A percentile compares a stretch with the other conserved stretches of the same genome.
phyloP scores from a whole-genome alignment of 1,284 basidiomycete genomes.

The Clitocybe nebularis region DNA sequence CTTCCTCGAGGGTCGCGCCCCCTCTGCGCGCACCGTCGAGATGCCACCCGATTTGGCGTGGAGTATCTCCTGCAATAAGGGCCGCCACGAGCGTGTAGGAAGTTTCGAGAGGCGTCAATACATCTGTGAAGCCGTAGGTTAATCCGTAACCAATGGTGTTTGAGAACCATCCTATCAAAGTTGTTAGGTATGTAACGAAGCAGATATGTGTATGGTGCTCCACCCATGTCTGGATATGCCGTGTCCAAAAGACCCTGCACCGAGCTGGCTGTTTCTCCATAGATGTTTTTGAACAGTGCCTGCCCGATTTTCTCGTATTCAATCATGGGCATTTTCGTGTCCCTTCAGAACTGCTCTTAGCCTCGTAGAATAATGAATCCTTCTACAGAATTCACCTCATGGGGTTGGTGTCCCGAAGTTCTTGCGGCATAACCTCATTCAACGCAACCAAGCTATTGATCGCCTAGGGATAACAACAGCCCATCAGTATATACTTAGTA shows the following conservation, averaged over 20 bases:
- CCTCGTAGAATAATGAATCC: background rate
- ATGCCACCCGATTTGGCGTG: conserved; percentile 54
- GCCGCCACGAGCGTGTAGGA: conserved; percentile 47
- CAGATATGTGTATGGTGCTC: conserved; percentile 10
- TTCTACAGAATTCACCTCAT: conserved; percentile 28
- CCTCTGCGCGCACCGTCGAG: conserved; percentile 41
- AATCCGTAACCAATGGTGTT: conserved; percentile 49
- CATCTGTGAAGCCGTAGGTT: conserved; percentile 39
- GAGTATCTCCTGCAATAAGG: conserved; percentile 47
- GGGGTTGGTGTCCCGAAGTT: conserved; percentile 32
- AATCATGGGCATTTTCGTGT: conserved; percentile 31
- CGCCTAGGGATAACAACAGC: too few relatives aligned
- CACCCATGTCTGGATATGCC: conserved; percentile 59
- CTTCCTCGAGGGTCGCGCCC: conserved; percentile 37
- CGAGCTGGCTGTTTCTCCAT: conserved; percentile 43
- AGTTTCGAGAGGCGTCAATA: conserved; percentile 40
- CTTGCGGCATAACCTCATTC: conserved; percentile 37
- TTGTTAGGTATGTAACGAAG: too few relatives aligned
- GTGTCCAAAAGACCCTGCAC: conserved; percentile 39
- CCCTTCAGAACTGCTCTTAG: conserved; percentile 23
- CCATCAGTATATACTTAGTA: too few relatives aligned
- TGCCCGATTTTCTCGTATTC: conserved; percentile 40
- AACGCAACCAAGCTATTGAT: conserved; percentile 44
- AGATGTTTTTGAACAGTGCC: conserved; percentile 40
- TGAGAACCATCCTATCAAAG: conserved; percentile 46